phyloP scores from a whole-genome alignment of 2,329 filamentous ascomycete genomes.

The Xylaria sp. region DNA sequence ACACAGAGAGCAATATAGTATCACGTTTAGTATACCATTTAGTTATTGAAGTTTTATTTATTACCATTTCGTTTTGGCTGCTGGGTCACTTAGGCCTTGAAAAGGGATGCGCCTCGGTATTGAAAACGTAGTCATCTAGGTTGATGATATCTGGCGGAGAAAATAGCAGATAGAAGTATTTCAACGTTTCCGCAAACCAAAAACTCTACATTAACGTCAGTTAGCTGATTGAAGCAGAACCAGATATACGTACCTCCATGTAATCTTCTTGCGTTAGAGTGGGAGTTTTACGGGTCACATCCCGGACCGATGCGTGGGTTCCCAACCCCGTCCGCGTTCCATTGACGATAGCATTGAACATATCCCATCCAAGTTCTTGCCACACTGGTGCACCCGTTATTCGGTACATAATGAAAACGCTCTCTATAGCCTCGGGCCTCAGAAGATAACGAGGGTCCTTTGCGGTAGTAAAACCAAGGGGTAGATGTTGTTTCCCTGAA shows the following conservation, averaged over 20 bases:
- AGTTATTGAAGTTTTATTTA: neutral
- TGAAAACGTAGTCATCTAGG: constrained; percentile 68
- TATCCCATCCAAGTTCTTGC: constrained; percentile 48
- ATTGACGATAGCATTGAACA: constrained; percentile 47
- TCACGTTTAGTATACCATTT: constrained; percentile 5
- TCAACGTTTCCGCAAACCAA: constrained; percentile 72
- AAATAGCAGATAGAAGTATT: constrained; percentile 57
- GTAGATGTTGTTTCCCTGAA: constrained; percentile 48
- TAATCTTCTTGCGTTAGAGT: constrained; percentile 57
- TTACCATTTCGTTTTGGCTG: neutral
- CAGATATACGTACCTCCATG: constrained; percentile 45
- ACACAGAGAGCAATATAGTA: neutral
- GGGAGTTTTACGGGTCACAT: constrained; percentile 59
- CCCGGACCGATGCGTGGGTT: constrained; percentile 45
- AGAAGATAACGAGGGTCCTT: constrained; percentile 52
- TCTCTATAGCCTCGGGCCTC: constrained; percentile 50
- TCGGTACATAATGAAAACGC: constrained; percentile 49
- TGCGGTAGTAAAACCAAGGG: constrained; percentile 66
- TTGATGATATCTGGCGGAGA: constrained; percentile 64
- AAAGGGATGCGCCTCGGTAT: constrained; percentile 54
- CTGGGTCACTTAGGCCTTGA: constrained; percentile 27
- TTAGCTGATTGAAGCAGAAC: neutral
- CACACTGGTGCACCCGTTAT: constrained; percentile 45
- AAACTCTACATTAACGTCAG: constrained; percentile 60
- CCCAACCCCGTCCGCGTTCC: constrained; percentile 43